These are phyloP conservation scores for Podila horticola DNA, from an alignment of 192 early-diverging fungal genomes.

Conservation along the genomic window DNA sequence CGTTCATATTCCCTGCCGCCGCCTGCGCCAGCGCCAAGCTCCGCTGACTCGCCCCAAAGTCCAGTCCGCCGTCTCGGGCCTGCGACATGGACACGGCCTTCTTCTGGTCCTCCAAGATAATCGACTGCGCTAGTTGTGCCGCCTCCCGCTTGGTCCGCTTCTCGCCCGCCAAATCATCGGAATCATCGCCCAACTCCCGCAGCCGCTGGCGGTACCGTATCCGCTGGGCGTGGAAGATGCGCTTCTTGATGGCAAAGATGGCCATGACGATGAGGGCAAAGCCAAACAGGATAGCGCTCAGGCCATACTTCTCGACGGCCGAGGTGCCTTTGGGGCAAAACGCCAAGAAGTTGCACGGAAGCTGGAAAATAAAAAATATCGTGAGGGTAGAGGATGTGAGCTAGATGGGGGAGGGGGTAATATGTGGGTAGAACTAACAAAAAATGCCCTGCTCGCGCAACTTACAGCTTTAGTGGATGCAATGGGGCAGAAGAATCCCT, in stretches of 20 bases:
- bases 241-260: slow-evolving; percentile 42
- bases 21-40: slow-evolving; percentile 28
- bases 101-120: slow-evolving; percentile 21
- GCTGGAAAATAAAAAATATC: slow-evolving; percentile 8
- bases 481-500: slow-evolving; percentile 35
- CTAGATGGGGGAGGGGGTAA: neutral
- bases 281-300: slow-evolving; percentile 26
- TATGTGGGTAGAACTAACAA: no score
- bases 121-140: slow-evolving; percentile 26
- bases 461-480: slow-evolving; percentile 30
- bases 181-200: slow-evolving; percentile 28
- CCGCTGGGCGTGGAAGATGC: slow-evolving; percentile 31
- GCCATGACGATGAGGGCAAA: slow-evolving; percentile 29
- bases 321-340: slow-evolving; percentile 46
- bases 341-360: slow-evolving; percentile 34
- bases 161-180: slow-evolving; percentile 17
- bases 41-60: slow-evolving; percentile 28
- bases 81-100: neutral
- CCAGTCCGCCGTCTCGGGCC: slow-evolving; percentile 4
- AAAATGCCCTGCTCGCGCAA: no score
- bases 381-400: neutral
- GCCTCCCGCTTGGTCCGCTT: slow-evolving; percentile 24
- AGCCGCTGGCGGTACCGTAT: slow-evolving; percentile 28
- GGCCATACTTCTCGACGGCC: slow-evolving; percentile 34
- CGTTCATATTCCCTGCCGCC: slow-evolving; percentile 42